Percentiles rank a stretch among this genome's conserved stretches.
Conservation (phyloP, 805 yeast genomes). For the Metschnikowia cerradonensis region DNA sequence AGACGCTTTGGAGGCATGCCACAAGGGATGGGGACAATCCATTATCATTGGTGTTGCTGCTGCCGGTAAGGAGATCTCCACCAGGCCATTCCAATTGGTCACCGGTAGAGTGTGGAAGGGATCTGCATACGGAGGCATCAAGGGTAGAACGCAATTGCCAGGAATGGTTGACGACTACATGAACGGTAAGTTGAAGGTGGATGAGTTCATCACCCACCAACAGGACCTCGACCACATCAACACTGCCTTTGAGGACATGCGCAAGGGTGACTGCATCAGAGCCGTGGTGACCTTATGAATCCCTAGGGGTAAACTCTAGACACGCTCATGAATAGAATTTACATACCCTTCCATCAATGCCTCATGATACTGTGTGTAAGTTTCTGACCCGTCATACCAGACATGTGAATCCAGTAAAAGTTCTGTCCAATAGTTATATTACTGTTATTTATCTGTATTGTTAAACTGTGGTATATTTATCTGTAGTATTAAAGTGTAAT, state of each 20-base stretch:
- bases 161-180: constrained; percentile 82
- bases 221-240: constrained; percentile 75
- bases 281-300: constrained; percentile 63
- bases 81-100: constrained; percentile 98
- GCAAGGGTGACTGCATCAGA: constrained; percentile 88
- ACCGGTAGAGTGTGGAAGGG: constrained; percentile 99
- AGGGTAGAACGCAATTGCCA: constrained; percentile 95
- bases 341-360: neutral
- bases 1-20: constrained; percentile 93
- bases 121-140: constrained; percentile 98
- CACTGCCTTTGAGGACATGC: constrained; percentile 91
- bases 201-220: constrained; percentile 92
- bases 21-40: constrained; percentile 98
- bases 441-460: neutral
- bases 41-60: constrained; percentile 97
- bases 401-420: neutral
- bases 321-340: neutral
- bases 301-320: constrained; percentile 10
- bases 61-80: constrained; percentile 93
- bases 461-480: neutral
- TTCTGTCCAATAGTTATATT: neutral
- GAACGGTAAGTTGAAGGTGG: constrained; percentile 78
- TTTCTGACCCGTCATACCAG: neutral
- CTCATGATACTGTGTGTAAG: neutral
- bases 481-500: too few relatives aligned